Conservation (phyloP, 2,329 filamentous ascomycete genomes). For the Sarocladium oryzae region DNA sequence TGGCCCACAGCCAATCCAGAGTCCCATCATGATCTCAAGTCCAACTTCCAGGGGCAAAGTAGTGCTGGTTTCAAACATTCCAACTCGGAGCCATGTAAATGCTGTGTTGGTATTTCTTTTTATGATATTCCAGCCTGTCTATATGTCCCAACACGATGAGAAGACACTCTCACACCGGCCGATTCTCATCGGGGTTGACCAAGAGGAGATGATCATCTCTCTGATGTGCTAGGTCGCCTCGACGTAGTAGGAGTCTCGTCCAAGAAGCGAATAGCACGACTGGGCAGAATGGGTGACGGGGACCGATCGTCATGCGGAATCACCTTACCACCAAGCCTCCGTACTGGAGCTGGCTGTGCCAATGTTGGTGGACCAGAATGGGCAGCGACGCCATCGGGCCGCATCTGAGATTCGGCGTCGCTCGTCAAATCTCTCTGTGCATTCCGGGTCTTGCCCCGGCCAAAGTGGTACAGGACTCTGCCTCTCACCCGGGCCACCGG, state of each 20-base stretch:
- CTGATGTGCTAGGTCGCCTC: neutral
- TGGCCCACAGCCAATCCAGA: too few relatives aligned
- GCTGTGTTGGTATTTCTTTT: too few relatives aligned
- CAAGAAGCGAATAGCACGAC: conserved; percentile 8
- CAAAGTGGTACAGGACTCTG: neutral
- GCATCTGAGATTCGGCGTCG: conserved; percentile 2
- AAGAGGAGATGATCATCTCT: neutral
- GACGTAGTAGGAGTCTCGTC: conserved; percentile 3
- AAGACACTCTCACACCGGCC: too few relatives aligned
- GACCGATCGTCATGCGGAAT: neutral
- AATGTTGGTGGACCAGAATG: neutral
- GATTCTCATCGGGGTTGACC: too few relatives aligned
- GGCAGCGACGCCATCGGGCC: neutral
- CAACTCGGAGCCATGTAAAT: too few relatives aligned
- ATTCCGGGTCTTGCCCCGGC: neutral
- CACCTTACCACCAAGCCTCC: neutral
- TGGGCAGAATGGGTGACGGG: conserved; percentile 1
- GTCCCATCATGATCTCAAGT: too few relatives aligned
- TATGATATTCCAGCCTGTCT: too few relatives aligned
- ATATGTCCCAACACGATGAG: too few relatives aligned
- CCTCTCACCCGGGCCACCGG: neutral
- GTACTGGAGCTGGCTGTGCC: neutral
- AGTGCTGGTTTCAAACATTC: too few relatives aligned
- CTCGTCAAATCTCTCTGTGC: neutral
- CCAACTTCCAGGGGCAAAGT: too few relatives aligned